Base-by-base conservation (phyloP, 495 filamentous ascomycete genomes). In the Neurospora sp. region DNA sequence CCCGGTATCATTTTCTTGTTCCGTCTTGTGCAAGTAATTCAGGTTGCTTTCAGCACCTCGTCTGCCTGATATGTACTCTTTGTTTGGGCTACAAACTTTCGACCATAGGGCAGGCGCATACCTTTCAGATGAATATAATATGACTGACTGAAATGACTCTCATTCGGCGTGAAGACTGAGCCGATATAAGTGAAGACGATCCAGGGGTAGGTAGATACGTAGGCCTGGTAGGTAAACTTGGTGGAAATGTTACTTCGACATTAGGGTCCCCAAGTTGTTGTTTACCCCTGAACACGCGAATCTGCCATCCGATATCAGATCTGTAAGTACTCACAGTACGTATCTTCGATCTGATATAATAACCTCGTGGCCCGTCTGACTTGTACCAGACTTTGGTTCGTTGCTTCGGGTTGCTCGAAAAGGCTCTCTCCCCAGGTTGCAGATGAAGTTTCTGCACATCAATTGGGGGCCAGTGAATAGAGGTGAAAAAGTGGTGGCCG, bases 251-350 rank as follows among this genome's bases (percentile, higher is more conserved):
- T 59, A 59, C 5, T 16, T 27, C 2, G 5, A 12, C 46, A 23
- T 48, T 9, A 1, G 10, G n/a, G 46, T 54, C 27, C 46, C 46
- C 27, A 5, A 9, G 5, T 62, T 16, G 48, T 59, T 48, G 44
- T 27, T 62, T 31, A 31, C 54, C 54, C 54, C 54, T 66, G 54
- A 66, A 9, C 27, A 27, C 54, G 54, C 54, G 31, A 35, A 66
- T 66, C 54, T 66, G 54, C 54, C 54, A 66, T 66, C 54, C 54
- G 54, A 66, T 66, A 66, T 66, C 54, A 66, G 54, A 66, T 66
- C 54, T 66, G 3, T 8, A 35, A 31, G 54, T 66, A n/a, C n/a
- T n/a, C n/a, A n/a, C n/a, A n/a, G n/a, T n/a, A 66, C 27, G 12
- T 18, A 62, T 62, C 54, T 66, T 66, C 54, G 54, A 66, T 66